Evolutionary conservation across 2,329 filamentous ascomycete genomes (phyloP).

Genomic region (Thielaviopsis euricoi): DNA sequence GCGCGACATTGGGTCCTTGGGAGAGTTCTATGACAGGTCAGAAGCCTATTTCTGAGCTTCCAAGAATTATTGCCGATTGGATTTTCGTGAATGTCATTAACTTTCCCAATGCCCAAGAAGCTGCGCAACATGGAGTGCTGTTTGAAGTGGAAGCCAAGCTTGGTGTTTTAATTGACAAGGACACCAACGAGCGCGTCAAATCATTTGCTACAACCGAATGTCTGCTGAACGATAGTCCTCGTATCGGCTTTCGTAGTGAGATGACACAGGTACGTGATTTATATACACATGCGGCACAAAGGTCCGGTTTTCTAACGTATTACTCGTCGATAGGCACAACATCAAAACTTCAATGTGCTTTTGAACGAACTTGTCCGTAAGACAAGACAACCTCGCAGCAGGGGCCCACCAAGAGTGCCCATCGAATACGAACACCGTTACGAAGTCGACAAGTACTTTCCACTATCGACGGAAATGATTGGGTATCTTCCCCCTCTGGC

Average conservation of each 20-base stretch:
- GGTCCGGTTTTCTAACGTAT: neutral
- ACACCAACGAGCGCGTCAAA: constrained; percentile 51
- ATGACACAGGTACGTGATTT: constrained; percentile 62
- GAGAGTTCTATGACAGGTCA: constrained; percentile 52
- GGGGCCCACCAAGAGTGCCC: constrained; percentile 33
- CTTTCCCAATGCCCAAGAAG: constrained; percentile 47
- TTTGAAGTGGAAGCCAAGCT: constrained; percentile 93
- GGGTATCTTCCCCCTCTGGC: constrained; percentile 15
- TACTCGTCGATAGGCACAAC: constrained; percentile 43
- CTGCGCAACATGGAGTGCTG: constrained; percentile 47
- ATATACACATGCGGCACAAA: neutral
- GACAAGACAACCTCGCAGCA: neutral
- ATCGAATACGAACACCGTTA: constrained; percentile 69
- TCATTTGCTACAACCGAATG: constrained; percentile 55
- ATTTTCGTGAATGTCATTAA: constrained; percentile 55
- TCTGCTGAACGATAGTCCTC: constrained; percentile 43
- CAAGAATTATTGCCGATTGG: constrained; percentile 66
- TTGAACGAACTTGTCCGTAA: constrained; percentile 50
- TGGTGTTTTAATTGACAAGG: constrained; percentile 61
- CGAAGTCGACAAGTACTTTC: constrained; percentile 72
- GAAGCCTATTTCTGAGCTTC: constrained; percentile 57
- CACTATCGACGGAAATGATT: constrained; percentile 45
- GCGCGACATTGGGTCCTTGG: constrained; percentile 34
- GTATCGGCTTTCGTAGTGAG: constrained; percentile 62
- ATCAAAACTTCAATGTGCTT: constrained; percentile 68